Base-by-base conservation (phyloP, 345 rosid species). In the Geranium brycei region DNA sequence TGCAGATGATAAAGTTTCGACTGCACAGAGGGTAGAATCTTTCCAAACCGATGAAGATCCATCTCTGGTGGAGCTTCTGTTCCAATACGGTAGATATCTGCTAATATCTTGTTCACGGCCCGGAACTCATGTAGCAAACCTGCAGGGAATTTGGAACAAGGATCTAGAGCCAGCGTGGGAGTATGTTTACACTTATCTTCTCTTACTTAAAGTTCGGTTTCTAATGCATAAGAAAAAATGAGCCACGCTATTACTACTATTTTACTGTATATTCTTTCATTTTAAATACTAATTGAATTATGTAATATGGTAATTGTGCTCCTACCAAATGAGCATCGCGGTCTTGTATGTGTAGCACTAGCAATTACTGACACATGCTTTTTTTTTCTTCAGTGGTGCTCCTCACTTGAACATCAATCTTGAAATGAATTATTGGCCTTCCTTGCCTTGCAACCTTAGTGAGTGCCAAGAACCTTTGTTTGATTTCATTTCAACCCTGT, bases 391-490 rank as follows among this genome's bases (percentile, higher is more conserved):
- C 88, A 93, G 97, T 71, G 80, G 82, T 62, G 92, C 97, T 74
- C 97, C 93, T 68, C 97, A 90, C 76, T 56, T 83, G 84, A 93
- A 93, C 77, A 90, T 93, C 69, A 93, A 93, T 76, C 87, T 93
- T 57, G 85, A 93, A 81, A 93, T 93, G 99, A 93, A 90, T 72
- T 93, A 90, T 71, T 93, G 99, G 99, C 95, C 80, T 73, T 83
- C 92, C 57, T 87, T 88, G 72, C 80, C 99, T 61, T 84, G 86
- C 83, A 88, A 93, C 75, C 87, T 93, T 59, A 61, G 65, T 16
- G 97, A 93, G 69, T 93, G 96, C 66, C 95, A 90, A 59, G 95
- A 88, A 64, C 97, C 95, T 1, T 82, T 90, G 76, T 90, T 90
- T 53, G 96, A 88, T 63, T 93, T 76, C 64, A 80, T 85, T 47